These are phyloP conservation scores for Sclerotinia borealis DNA, from an alignment of 2,329 filamentous ascomycete species.

Conservation along the genomic window DNA sequence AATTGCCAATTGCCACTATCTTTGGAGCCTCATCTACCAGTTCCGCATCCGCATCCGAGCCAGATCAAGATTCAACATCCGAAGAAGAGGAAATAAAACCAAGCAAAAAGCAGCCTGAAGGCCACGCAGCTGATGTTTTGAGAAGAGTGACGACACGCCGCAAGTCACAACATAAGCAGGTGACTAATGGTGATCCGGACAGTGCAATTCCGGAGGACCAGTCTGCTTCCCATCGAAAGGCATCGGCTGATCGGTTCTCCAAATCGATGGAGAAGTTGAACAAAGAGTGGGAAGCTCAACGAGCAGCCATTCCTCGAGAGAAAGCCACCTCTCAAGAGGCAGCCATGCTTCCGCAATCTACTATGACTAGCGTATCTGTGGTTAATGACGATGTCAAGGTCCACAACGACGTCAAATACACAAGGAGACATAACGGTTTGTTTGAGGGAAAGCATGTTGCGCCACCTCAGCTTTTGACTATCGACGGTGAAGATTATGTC, in stretches of 20 bases:
- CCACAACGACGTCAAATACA: constrained; percentile 55
- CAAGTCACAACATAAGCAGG: neutral
- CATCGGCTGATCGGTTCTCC: too few species aligned
- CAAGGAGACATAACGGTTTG: constrained; percentile 53
- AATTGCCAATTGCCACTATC: too few species aligned
- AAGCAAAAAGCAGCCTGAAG: too few species aligned
- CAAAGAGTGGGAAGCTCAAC: constrained; percentile 27
- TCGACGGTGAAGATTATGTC: constrained; percentile 62
- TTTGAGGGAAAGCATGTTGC: constrained; percentile 60
- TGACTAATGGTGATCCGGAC: neutral
- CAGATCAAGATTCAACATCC: too few species aligned
- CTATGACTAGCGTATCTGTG: constrained; percentile 26
- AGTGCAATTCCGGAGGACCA: neutral
- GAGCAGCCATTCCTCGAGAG: neutral
- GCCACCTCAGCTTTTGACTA: constrained; percentile 54
- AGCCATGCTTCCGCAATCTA: constrained; percentile 13
- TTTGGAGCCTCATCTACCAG: too few species aligned
- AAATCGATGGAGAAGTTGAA: constrained; percentile 30
- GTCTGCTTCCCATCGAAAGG: neutral
- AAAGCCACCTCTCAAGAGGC: constrained; percentile 19
- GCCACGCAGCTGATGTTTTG: too few species aligned
- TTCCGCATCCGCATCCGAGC: too few species aligned
- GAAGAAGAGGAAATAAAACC: too few species aligned
- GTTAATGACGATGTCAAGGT: constrained; percentile 48
- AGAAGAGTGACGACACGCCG: too few species aligned